Base-by-base conservation (phyloP, 768 basidiomycete genomes). In the Sutorius australiensis region DNA sequence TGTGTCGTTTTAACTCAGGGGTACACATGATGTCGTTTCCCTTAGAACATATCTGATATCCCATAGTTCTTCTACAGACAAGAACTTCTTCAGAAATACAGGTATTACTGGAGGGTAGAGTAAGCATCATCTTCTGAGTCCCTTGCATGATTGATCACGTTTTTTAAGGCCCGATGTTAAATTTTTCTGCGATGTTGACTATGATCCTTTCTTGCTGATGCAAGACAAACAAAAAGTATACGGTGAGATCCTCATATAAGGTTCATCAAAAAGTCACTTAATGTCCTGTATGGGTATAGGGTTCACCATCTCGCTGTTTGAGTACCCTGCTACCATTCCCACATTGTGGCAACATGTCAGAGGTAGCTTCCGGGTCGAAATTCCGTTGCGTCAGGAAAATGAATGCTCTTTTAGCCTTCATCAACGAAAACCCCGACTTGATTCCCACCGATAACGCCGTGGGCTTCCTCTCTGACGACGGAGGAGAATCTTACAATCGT, bases 1-100 rank as follows among this genome's bases (percentile, higher is more conserved):
- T 97, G 95, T 97, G 95, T 70, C 83, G 95, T 11, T 98, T 86
- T 72, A 92, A 95, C 71, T 93, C 90, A 43, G 92, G 91, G 31
- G 90, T 92, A 69, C 58, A 42, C 56, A 1, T 27, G 39, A 33
- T 19, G 21, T 28, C 16, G 5, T 10, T 47, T 43, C 6, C 19
- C 32, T 38, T 28, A 19, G 19, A 36, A 14, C 34, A 12, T 46
- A 16, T 46, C 48, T 62, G 7, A 54, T 46, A 4, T 39, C 38
- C 42, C 31, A 9, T 54, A 91, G 84, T 90, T 87, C 74, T 95
- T 95, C 73, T 95, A 82, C 73, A 77, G 79, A 39, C 92, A 95
- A 56, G 81, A 86, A 52, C 71, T 95, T 9, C 72, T 95, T 42
- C 77, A 84, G 57, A 74, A 81, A 30, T 93, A 86, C 68, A 81